Base-by-base conservation (phyloP, 2,329 filamentous ascomycete species). In the Penicillium expansum region DNA sequence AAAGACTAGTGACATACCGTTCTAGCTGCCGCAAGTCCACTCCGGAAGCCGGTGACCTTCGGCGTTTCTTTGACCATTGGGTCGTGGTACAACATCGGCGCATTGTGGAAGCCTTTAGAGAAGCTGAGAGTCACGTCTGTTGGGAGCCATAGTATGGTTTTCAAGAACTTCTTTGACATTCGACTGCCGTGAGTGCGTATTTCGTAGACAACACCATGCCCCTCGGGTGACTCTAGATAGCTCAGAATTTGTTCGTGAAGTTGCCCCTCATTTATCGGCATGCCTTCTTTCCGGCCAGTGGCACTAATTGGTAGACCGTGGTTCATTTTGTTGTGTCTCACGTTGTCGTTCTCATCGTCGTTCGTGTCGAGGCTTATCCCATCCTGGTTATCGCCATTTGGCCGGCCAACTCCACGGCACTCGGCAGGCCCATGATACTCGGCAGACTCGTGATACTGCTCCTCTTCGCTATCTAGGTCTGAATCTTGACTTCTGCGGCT, bases 81-180 rank as follows among this genome's bases (percentile, higher is more conserved):
- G 66, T 95, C 92, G 38, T 92, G 90, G 68, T 96, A 96, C 1
- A 96, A 78, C 63, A 85, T 87, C 0, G 92, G 92, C 8, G 89
- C 87, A 67, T 96, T 96, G 69, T 93, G 88, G 69, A 96, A 95
- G 0, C 92, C 92, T 70, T 89, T 89, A 0, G 92, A 89, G 27
- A 96, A 76, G 0, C 89, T 90, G 38, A 96, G 76, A 39, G 90
- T 90, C 58, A 96, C 88, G 69, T 95, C 91, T 82, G 95, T 88
- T 0, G 92, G 92, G 5, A 87, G 88, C 67, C 90, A 92, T 59
- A 93, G 80, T 6, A 91, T 85, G 4, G 89, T 86, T 9, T 83
- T 83, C 9, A 93, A 84, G 50, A 94, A 88, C 18, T 86, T 85
- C 27, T 83, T 82, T 37, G 92, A 82, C 10, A 88, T 62, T 30